A percentile compares a stretch with the other conserved stretches of the same genome.
Conservation (phyloP, 2,329 filamentous ascomycete species). For the Daldinia eschscholtzii region DNA sequence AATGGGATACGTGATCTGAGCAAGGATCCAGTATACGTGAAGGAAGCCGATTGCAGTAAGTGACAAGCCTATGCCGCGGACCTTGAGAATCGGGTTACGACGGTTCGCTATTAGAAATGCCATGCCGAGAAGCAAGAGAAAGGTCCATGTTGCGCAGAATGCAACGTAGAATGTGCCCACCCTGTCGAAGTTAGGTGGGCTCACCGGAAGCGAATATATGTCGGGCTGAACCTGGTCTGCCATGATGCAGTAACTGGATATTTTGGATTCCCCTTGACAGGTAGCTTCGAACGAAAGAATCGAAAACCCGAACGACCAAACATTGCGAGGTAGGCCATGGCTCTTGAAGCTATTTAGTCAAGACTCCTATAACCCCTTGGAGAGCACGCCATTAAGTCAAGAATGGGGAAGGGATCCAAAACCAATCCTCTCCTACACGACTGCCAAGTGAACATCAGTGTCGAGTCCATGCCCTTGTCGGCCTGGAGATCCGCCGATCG, state of each 20-base stretch:
- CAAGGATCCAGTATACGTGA: conserved; percentile 57
- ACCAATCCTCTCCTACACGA: conserved; percentile 13
- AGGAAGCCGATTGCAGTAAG: conserved; percentile 57
- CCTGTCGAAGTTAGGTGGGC: conserved; percentile 43
- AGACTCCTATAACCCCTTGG: background rate
- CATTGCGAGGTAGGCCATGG: conserved; percentile 14
- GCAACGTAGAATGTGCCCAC: conserved; percentile 46
- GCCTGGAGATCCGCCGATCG: conserved; percentile 29
- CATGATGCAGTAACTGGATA: conserved; percentile 27
- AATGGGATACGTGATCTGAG: conserved; percentile 59
- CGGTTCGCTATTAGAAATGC: conserved; percentile 53
- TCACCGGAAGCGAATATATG: conserved; percentile 42
- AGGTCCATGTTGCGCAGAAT: conserved; percentile 44
- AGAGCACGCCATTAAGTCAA: conserved; percentile 8
- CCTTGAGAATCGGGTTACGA: conserved; percentile 54
- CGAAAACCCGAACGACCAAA: background rate
- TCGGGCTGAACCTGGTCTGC: conserved; percentile 21
- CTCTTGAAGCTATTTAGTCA: conserved; percentile 29
- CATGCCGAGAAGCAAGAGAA: conserved; percentile 54
- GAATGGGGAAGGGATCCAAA: conserved; percentile 32
- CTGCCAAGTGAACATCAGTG: conserved; percentile 30
- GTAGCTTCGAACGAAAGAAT: background rate
- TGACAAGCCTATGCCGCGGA: conserved; percentile 58
- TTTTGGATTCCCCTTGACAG: background rate
- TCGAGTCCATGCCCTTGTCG: conserved; percentile 24